phyloP scores from a whole-genome alignment of 352 stramenopile species.

The Nothophytophthora sp. region DNA sequence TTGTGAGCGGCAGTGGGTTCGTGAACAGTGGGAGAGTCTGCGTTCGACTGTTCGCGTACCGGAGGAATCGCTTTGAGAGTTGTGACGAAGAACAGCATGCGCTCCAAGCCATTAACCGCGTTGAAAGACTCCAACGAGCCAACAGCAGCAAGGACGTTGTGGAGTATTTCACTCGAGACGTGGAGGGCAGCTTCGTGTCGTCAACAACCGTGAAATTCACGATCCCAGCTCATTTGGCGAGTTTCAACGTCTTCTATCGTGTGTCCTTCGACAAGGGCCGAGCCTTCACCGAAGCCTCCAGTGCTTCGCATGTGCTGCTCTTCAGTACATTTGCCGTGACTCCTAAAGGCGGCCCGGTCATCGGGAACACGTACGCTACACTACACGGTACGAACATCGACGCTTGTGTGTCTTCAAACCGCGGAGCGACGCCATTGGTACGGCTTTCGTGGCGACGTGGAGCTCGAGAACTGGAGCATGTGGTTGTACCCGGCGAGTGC shows the following conservation, averaged over 20 bases:
- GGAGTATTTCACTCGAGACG: conserved; percentile 32
- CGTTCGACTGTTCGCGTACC: conserved; percentile 55
- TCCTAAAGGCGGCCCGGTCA: conserved; percentile 61
- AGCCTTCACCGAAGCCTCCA: conserved; percentile 44
- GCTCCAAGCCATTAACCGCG: conserved; percentile 34
- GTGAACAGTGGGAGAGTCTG: conserved; percentile 35
- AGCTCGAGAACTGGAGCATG: conserved; percentile 57
- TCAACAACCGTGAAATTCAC: conserved; percentile 33
- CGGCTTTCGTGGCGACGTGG: conserved; percentile 62
- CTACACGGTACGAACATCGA: conserved; percentile 66
- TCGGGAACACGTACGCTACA: conserved; percentile 69
- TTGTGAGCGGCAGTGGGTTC: conserved; percentile 46
- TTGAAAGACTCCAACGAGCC: conserved; percentile 23
- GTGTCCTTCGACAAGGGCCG: conserved; percentile 55
- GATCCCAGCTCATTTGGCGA: conserved; percentile 49
- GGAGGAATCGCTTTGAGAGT: conserved; percentile 25
- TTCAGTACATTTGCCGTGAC: conserved; percentile 56
- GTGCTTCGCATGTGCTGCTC: conserved; percentile 38
- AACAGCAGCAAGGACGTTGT: conserved; percentile 31
- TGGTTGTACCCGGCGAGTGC: conserved; percentile 53
- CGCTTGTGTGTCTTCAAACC: conserved; percentile 36
- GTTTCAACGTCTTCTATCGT: conserved; percentile 68
- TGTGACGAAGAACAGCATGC: conserved; percentile 27
- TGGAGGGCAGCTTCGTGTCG: conserved; percentile 43
- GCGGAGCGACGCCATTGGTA: conserved; percentile 34